Evolutionary conservation across 257 asterid genomes (phyloP), one percentile per base, ranked within the genome.

Genomic region (Ajuga chamaepitys): DNA sequence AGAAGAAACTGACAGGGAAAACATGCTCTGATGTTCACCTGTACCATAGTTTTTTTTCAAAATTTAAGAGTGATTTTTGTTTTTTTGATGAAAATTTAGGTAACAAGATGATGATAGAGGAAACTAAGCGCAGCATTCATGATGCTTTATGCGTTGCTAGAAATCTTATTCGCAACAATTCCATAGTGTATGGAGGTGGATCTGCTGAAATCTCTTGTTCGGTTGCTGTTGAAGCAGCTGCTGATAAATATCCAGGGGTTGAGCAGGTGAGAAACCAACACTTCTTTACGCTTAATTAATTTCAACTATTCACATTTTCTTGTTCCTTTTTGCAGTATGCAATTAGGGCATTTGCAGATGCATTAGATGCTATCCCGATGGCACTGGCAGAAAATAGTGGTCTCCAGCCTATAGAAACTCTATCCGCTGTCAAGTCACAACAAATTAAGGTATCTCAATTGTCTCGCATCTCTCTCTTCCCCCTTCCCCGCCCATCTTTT

Each of bases 321-420:
- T n/a, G n/a, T n/a, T 7, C 35, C 51, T 38, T 30, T 72, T 48
- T 68, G 77, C 86, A 91, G 98, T 89, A 93, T 61, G 99, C 97
- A 9, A 89, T 93, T 46, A 80, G 99, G 80, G 94, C 95, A 70
- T 93, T 93, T 76, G 99, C 96, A 10, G 97, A 89, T 77, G 97
- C 99, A 55, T 75, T 93, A 75, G 97, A 93, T 71, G 80, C 99
- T 66, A 75, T 89, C 47, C 99, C 99, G 8, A 93, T 93, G 99
- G 99, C 99, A 7, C 95, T 93, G 41, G 97, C 98, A 0, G 98
- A 93, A 79, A 93, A 93, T 66, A 89, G 98, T 58, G 98, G 97
- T 30, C 88, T 89, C 66, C 91, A 86, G 74, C 96, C 97, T 44
- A 93, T 93, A 4, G 98, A 93, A 74, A 93, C 98, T 64, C 77